These are phyloP conservation scores for Cymbopogon flexuosus DNA, from an alignment of 202 grass and related monocot genomes.

Conservation along the genomic window DNA sequence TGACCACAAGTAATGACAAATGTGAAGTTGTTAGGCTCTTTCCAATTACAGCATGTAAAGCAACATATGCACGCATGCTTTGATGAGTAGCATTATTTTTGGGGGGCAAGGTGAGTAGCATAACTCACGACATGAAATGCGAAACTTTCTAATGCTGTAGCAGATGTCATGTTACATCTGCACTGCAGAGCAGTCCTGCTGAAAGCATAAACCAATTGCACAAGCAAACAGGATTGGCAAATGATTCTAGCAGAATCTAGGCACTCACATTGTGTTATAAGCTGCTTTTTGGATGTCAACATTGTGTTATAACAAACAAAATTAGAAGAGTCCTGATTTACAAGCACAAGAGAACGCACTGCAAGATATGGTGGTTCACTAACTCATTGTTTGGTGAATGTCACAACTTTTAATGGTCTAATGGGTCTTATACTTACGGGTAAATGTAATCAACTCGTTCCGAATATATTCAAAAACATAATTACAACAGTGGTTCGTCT, in stretches of 20 bases:
- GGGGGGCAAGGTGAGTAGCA: not conserved
- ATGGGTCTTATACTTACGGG: not conserved
- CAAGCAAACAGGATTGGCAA: not conserved
- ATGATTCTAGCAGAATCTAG: constrained; percentile 21
- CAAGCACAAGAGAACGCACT: not conserved
- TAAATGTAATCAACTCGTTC: not conserved
- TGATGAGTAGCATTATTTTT: not conserved
- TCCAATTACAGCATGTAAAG: not conserved
- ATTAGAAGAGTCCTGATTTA: not conserved
- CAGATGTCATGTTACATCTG: not conserved
- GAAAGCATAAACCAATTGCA: not conserved
- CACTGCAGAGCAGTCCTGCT: not conserved
- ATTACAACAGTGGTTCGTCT: not conserved
- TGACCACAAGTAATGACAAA: constrained; percentile 35
- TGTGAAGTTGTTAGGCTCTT: not conserved
- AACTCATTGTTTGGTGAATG: not conserved
- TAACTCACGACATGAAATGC: not conserved
- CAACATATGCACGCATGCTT: not conserved
- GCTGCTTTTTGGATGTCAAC: not conserved
- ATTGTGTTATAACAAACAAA: not conserved
- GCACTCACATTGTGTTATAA: not conserved
- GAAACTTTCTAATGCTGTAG: constrained; percentile 5
- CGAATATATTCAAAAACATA: not conserved
- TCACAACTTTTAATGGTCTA: not conserved
- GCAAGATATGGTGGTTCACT: not conserved